Conservation (phyloP, 441 rosid species). For the Erodium chrysanthum region DNA sequence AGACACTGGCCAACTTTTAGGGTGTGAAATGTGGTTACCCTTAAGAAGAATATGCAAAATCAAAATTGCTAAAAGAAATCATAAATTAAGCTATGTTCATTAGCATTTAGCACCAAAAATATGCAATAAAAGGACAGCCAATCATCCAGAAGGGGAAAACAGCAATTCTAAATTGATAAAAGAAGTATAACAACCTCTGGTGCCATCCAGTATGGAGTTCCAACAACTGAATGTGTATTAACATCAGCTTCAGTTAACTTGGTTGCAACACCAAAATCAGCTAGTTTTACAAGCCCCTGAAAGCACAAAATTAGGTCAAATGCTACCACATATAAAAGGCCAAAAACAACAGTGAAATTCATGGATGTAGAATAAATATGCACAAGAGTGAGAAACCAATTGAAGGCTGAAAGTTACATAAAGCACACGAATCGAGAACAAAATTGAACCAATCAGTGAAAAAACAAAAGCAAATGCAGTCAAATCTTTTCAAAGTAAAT, state of each 20-base stretch:
- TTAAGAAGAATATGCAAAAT: neutral
- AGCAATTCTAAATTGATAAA: neutral
- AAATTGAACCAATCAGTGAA: neutral
- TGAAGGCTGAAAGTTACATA: neutral
- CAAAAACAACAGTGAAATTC: neutral
- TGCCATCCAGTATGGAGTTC: conserved; percentile 99
- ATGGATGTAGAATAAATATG: conserved; percentile 4
- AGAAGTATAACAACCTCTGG: conserved; percentile 61
- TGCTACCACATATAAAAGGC: neutral
- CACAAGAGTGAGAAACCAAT: neutral
- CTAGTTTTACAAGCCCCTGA: conserved; percentile 98
- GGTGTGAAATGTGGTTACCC: neutral
- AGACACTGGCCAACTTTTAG: conserved; percentile 1
- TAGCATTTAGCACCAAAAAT: neutral
- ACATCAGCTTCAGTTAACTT: conserved; percentile 96
- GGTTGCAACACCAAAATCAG: conserved; percentile 99
- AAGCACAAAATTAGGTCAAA: conserved; percentile 18
- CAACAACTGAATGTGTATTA: conserved; percentile 97
- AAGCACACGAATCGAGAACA: neutral
- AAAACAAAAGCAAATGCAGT: conserved; percentile 1
- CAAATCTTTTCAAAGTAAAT: neutral
- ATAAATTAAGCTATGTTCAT: neutral
- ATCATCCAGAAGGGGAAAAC: neutral
- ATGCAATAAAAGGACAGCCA: neutral
- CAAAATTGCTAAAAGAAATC: neutral